Conservation (phyloP, 116 monocot species). For the Papilionanthe hybrid region DNA sequence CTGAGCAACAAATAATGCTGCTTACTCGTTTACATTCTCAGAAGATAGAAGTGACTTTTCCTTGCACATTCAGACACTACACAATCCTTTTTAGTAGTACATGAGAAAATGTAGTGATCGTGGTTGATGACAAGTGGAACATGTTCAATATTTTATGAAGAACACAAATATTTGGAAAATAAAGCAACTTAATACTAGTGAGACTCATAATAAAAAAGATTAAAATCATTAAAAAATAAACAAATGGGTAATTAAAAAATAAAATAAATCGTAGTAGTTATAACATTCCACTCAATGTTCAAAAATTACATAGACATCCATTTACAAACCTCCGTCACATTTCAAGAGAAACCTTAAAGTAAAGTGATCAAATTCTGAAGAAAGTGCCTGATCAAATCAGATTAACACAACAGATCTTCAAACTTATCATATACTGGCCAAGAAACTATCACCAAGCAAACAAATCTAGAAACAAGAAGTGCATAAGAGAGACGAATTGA, state of each 20-base stretch:
- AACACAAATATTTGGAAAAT: too few species aligned
- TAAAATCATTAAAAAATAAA: not conserved
- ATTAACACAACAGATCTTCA: constrained; percentile 4
- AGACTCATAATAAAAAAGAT: too few species aligned
- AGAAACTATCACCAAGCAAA: not conserved
- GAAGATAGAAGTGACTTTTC: not conserved
- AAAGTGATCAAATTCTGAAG: not conserved
- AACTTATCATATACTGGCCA: too few species aligned
- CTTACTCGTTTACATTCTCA: not conserved
- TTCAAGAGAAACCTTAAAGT: not conserved
- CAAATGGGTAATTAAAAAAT: not conserved
- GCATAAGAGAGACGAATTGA: not conserved
- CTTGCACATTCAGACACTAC: not conserved
- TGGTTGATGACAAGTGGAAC: not conserved
- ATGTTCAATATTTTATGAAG: too few species aligned
- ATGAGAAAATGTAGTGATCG: not conserved
- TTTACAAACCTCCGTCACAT: too few species aligned
- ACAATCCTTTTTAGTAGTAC: not conserved
- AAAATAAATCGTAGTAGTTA: too few species aligned
- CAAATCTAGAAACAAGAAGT: not conserved
- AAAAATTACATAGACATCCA: too few species aligned
- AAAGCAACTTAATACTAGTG: too few species aligned
- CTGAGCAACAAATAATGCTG: not conserved
- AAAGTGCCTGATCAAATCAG: not conserved
- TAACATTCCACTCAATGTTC: too few species aligned